These are phyloP conservation scores for Citeromyces matritensis DNA, from an alignment of 805 yeast species.

Conservation along the genomic window DNA sequence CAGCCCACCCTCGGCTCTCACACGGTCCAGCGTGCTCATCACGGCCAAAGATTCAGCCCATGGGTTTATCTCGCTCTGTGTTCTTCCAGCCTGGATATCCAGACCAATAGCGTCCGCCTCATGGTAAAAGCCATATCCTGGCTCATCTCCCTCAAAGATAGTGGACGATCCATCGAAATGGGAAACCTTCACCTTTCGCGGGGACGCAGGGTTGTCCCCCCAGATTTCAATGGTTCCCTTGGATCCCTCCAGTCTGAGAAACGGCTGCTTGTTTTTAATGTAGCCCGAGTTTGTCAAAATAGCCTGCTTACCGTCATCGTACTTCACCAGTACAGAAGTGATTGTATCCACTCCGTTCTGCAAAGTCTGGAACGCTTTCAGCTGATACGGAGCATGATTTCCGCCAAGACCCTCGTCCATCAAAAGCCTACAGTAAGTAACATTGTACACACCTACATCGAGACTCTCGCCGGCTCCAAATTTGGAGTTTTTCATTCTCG, in stretches of 20 bases:
- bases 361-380: conserved; percentile 18
- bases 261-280: conserved; percentile 4
- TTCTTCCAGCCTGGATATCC: conserved; percentile 22
- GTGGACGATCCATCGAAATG: conserved; percentile 11
- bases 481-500: conserved; percentile 24
- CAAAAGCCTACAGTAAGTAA: conserved; percentile 27
- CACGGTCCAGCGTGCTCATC: conserved; percentile 30
- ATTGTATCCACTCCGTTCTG: conserved; percentile 27
- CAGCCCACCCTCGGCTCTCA: conserved; percentile 26
- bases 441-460: conserved; percentile 38
- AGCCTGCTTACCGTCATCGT: conserved; percentile 24
- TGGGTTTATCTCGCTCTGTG: conserved; percentile 20
- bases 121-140: conserved; percentile 32
- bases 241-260: conserved; percentile 7
- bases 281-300: conserved; percentile 14
- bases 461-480: conserved; percentile 43
- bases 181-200: conserved; percentile 14
- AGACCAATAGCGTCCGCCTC: conserved; percentile 41
- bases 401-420: conserved; percentile 18
- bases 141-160: conserved; percentile 16
- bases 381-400: conserved; percentile 9
- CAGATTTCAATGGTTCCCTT: conserved; percentile 7
- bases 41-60: conserved; percentile 29
- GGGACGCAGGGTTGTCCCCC: conserved; percentile 9
- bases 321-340: conserved; percentile 19